Conservation (phyloP, 148 eudicot genomes). For the Oxyria digyna region DNA sequence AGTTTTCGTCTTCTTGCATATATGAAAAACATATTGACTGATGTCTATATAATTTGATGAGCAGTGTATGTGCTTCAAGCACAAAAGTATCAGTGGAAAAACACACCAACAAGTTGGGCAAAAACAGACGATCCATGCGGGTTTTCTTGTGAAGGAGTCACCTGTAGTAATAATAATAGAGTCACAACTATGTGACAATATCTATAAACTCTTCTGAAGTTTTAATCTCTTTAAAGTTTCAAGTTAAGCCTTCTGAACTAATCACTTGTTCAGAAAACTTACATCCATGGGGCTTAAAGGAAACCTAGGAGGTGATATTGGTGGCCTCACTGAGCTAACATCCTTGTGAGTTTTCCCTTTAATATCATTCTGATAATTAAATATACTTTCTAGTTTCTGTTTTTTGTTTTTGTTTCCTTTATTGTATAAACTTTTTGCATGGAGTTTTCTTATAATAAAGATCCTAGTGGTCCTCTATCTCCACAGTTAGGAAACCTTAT, state of each 20-base stretch:
- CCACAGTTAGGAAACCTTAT: conserved; percentile 55
- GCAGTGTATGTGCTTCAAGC: conserved; percentile 58
- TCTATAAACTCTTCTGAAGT: neutral
- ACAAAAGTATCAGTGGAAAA: conserved; percentile 51
- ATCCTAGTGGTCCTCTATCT: conserved; percentile 63
- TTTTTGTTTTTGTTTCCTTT: too few species aligned
- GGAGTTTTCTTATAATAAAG: conserved; percentile 70
- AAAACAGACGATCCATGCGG: conserved; percentile 71
- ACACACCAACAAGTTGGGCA: conserved; percentile 84
- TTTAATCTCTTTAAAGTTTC: neutral
- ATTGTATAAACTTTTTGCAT: conserved; percentile 20
- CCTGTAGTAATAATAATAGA: conserved; percentile 60
- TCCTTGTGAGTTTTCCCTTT: conserved; percentile 87
- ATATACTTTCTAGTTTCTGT: too few species aligned
- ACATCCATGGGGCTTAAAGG: conserved; percentile 76
- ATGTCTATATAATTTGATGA: neutral
- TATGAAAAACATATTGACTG: neutral
- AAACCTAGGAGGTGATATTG: conserved; percentile 62
- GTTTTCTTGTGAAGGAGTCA: conserved; percentile 69
- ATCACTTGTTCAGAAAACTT: conserved; percentile 46
- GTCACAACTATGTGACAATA: conserved; percentile 25
- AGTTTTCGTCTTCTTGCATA: neutral
- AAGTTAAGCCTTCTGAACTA: too few species aligned
- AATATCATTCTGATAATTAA: too few species aligned
- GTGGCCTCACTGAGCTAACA: conserved; percentile 52